phyloP scores from a whole-genome alignment of 257 asterid species.

The Ligustrum vulgare region DNA sequence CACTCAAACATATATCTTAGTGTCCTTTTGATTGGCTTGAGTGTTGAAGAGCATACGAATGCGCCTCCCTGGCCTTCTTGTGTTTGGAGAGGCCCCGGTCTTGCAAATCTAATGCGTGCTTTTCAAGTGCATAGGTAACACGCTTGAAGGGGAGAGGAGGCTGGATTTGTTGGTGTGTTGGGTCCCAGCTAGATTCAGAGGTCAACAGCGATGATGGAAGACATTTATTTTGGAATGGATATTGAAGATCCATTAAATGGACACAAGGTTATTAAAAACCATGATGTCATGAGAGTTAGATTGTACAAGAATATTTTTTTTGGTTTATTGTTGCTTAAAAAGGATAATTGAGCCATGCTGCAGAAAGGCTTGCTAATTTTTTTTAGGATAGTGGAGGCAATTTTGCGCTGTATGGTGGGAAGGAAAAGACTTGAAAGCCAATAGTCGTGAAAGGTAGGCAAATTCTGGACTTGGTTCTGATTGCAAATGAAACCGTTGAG shows the following conservation, averaged over 20 bases:
- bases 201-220: background rate
- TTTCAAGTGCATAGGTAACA: too few relatives aligned
- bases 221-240: background rate
- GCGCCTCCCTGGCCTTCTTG: too few relatives aligned
- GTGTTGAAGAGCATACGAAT: too few relatives aligned
- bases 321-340: background rate
- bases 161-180: too few relatives aligned
- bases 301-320: background rate
- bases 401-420: background rate
- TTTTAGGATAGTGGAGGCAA: background rate
- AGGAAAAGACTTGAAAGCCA: background rate
- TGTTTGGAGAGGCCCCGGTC: too few relatives aligned
- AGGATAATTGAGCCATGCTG: background rate
- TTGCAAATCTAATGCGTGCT: too few relatives aligned
- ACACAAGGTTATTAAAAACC: background rate
- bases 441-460: background rate
- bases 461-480: too few relatives aligned
- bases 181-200: too few relatives aligned
- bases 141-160: too few relatives aligned
- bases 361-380: background rate
- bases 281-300: background rate
- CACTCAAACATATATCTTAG: too few relatives aligned
- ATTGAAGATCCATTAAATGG: background rate
- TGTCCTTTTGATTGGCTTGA: too few relatives aligned
- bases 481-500: too few relatives aligned